Percentiles rank a stretch among this genome's conserved stretches.
Conservation (phyloP, 2,329 filamentous ascomycete species). For the Penicillium sp. region DNA sequence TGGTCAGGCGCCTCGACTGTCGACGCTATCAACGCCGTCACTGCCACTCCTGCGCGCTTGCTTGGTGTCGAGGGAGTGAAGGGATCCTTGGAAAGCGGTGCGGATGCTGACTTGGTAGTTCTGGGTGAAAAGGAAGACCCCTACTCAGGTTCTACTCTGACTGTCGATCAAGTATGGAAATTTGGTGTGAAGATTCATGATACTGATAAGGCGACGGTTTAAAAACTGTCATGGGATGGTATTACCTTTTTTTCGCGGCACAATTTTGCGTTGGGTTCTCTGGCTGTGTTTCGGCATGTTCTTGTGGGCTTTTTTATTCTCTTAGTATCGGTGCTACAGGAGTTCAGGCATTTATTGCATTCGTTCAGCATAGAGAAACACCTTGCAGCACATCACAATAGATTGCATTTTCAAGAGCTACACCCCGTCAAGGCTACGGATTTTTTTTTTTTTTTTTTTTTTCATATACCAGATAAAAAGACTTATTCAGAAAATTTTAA, state of each 20-base stretch:
- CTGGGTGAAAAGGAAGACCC: constrained; percentile 35
- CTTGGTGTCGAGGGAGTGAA: constrained; percentile 41
- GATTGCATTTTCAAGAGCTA: background rate
- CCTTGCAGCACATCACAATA: background rate
- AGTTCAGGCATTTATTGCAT: constrained; percentile 2
- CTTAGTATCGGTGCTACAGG: background rate
- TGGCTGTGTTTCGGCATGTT: background rate
- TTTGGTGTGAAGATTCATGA: constrained; percentile 43
- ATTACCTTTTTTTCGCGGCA: background rate
- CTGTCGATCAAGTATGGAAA: constrained; percentile 47
- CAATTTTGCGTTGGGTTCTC: background rate
- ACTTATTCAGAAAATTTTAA: too few species aligned
- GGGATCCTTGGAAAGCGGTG: constrained; percentile 40
- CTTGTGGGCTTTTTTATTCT: background rate
- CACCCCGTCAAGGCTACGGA: background rate
- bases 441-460: too few species aligned
- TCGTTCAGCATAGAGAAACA: background rate
- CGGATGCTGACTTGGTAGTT: constrained; percentile 45
- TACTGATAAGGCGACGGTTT: constrained; percentile 24
- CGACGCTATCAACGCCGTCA: constrained; percentile 42
- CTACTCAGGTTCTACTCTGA: constrained; percentile 34
- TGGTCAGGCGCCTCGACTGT: constrained; percentile 43
- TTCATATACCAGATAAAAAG: background rate
- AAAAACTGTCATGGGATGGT: background rate
- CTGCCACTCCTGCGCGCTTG: constrained; percentile 41